Percentiles rank a stretch among this genome's conserved stretches.
These are phyloP conservation scores for Candida verbasci DNA, from an alignment of 805 yeast genomes.

Conservation along the genomic window DNA sequence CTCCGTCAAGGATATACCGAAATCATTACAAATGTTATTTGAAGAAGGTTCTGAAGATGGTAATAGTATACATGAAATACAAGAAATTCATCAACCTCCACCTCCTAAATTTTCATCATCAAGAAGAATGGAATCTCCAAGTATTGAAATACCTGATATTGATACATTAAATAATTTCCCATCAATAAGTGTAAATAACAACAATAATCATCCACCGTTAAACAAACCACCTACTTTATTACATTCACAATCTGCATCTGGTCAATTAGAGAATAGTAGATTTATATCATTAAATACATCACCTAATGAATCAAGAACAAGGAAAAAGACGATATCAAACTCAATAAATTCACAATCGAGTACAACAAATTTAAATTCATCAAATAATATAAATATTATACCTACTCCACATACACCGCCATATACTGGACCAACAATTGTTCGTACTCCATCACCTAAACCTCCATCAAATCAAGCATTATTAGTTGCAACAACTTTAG, in stretches of 20 bases:
- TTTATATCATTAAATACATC: slow-evolving; percentile 14
- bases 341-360: slow-evolving; percentile 19
- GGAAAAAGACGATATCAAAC: slow-evolving; percentile 37
- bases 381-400: slow-evolving; percentile 1
- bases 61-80: slow-evolving; percentile 1
- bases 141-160: slow-evolving; percentile 69
- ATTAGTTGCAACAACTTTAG: slow-evolving; percentile 12
- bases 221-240: slow-evolving; percentile 40
- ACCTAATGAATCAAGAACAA: slow-evolving; percentile 22
- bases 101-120: slow-evolving; percentile 6
- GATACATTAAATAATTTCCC: slow-evolving; percentile 33
- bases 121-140: slow-evolving; percentile 47
- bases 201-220: slow-evolving; percentile 7
- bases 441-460: slow-evolving; percentile 35
- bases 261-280: slow-evolving; percentile 30
- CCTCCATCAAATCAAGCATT: slow-evolving; percentile 18
- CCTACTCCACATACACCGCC: slow-evolving; percentile 33
- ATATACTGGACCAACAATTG: slow-evolving; percentile 30
- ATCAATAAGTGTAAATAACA: not conserved
- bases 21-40: slow-evolving; percentile 65
- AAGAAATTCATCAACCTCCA: slow-evolving; percentile 4
- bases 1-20: slow-evolving; percentile 53
- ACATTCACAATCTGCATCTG: slow-evolving; percentile 43
- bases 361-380: slow-evolving; percentile 20
- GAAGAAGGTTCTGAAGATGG: slow-evolving; percentile 39